phyloP scores from a whole-genome alignment of 2,329 filamentous ascomycete genomes.

The Orbilia ellipsospora region DNA sequence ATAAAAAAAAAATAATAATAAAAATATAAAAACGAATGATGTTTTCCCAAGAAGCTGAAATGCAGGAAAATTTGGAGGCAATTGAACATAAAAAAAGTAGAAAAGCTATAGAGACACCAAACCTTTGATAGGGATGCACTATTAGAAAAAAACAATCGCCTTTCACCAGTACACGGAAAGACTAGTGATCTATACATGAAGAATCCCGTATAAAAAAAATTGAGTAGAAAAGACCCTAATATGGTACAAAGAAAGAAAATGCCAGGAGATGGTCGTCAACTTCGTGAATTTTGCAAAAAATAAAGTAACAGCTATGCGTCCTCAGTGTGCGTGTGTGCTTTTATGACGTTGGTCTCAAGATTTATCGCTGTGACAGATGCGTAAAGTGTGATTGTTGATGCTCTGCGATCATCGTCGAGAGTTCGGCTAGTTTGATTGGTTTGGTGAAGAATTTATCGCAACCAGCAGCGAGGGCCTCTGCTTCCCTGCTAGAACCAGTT shows the following conservation, averaged over 20 bases:
- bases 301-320: not conserved
- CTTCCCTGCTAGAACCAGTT: conserved; percentile 61
- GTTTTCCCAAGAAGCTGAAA: too few relatives aligned
- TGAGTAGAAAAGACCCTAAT: conserved; percentile 16
- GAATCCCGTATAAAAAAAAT: conserved; percentile 28
- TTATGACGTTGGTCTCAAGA: not conserved
- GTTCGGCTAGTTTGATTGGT: conserved; percentile 22
- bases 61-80: not conserved
- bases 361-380: conserved; percentile 26
- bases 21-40: too few relatives aligned
- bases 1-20: too few relatives aligned
- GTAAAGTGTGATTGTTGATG: conserved; percentile 28
- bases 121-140: too few relatives aligned
- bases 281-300: conserved; percentile 2
- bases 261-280: conserved; percentile 4
- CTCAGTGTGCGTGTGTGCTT: too few relatives aligned
- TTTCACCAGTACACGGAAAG: conserved; percentile 3
- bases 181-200: conserved; percentile 37
- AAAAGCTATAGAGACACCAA: too few relatives aligned
- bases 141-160: not conserved
- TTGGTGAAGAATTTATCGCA: conserved; percentile 46
- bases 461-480: conserved; percentile 59
- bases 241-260: conserved; percentile 40
- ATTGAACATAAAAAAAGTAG: not conserved
- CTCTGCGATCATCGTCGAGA: conserved; percentile 27